Evolutionary conservation across 352 stramenopile genomes (phyloP).

Genomic region (Pseudoperonospora humuli): DNA sequence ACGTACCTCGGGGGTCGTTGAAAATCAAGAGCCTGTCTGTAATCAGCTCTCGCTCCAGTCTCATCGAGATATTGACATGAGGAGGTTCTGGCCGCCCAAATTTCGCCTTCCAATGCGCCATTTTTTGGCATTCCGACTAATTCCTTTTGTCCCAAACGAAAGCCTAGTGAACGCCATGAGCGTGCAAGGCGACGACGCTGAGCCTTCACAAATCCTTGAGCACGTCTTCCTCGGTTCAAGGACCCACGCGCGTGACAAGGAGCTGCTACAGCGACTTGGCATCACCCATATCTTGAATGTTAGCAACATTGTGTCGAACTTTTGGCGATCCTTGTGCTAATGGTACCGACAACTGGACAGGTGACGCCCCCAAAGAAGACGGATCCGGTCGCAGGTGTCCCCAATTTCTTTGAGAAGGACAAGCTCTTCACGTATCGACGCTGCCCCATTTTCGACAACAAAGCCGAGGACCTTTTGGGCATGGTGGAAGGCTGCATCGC

Average conservation of each 20-base stretch:
- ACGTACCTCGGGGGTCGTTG: no score
- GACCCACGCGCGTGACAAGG: slow-evolving; percentile 53
- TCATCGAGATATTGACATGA: no score
- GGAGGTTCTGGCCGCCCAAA: no score
- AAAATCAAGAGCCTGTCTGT: not conserved
- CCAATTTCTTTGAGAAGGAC: slow-evolving; percentile 90
- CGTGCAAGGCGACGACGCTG: slow-evolving; percentile 15
- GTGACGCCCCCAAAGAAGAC: slow-evolving; percentile 69
- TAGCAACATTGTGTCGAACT: no score
- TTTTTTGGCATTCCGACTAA: no score
- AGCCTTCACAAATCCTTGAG: slow-evolving; percentile 55
- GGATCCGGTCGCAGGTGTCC: slow-evolving; percentile 78
- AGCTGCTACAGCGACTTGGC: slow-evolving; percentile 42
- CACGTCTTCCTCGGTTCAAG: slow-evolving; percentile 70
- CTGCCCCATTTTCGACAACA: slow-evolving; percentile 87
- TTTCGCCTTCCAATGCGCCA: no score
- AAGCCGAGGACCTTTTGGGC: slow-evolving; percentile 79
- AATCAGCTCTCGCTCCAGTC: no score
- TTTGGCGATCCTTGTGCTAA: not conserved
- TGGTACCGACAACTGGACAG: slow-evolving; percentile 22
- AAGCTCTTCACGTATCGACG: slow-evolving; percentile 68
- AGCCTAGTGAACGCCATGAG: not conserved
- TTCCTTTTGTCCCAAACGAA: no score
- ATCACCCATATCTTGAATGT: slow-evolving; percentile 85
- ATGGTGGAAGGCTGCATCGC: slow-evolving; percentile 75